Evolutionary conservation across 768 basidiomycete genomes (phyloP), one percentile per base, ranked within the genome.

Genomic region (Collybiopsis luxurians): DNA sequence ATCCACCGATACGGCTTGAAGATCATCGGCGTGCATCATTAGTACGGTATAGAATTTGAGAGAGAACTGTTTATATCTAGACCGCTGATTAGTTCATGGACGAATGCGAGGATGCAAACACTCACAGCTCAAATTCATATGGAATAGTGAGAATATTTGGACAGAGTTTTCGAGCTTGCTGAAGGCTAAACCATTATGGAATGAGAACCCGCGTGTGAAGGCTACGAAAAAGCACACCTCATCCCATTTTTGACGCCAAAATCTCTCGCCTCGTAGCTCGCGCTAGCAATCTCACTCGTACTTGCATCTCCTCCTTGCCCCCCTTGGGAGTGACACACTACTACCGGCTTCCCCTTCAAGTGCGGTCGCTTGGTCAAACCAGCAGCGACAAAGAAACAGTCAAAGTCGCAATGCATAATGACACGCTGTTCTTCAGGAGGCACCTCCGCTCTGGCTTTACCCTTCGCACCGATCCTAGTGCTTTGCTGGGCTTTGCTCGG

Each of bases 321-420:
- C 0, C 87, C 87, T 64, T 93, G 92, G 7, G 95, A 93, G 71
- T 99, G 97, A 65, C 97, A 99, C 0, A 99, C 97, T 0, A 96
- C 95, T 9, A 89, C 86, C 0, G 97, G 92, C 67, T 90, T 92
- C 1, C 95, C 94, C 53, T 83, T 83, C 44, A 97, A 71, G 58
- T 96, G 82, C 0, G 93, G 92, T 1, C 94, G 78, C 56, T 79
- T 84, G 2, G 91, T 77, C 50, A 95, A 72, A 0, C 94, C 92
- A n/a, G 88, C 96, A 1, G 91, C 87, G 11, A 98, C 95, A 66
- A 99, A 99, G 77, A 98, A 98, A 60, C 88, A 93, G 65, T 99
- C 97, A 61, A 98, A 98, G 69, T 95, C 92, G 62, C 90, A 92
- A 64, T 95, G 92, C 90, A 95, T 91, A 64, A 93, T 89, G 10